A percentile compares a stretch with the other conserved stretches of the same genome.
These are phyloP conservation scores for Pleoardoris graminearum DNA, from an alignment of 2,329 filamentous ascomycete genomes.

Conservation along the genomic window DNA sequence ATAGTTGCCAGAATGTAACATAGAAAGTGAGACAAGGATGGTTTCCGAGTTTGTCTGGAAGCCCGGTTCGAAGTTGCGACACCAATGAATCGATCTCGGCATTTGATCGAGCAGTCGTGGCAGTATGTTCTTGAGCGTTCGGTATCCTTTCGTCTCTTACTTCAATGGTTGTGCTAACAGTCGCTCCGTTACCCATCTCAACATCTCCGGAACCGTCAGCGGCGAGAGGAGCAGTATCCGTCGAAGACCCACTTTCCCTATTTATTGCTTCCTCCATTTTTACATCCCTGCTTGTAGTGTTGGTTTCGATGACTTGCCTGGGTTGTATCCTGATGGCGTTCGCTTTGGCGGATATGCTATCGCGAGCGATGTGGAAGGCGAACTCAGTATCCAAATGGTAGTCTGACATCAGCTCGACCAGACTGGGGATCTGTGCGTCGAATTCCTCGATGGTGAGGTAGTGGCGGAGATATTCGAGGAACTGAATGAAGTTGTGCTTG, in stretches of 20 bases:
- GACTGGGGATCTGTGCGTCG: conserved; percentile 73
- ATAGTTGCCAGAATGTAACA: conserved; percentile 88
- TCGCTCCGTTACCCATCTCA: conserved; percentile 46
- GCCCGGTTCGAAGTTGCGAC: conserved; percentile 63
- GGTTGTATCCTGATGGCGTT: conserved; percentile 42
- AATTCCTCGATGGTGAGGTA: conserved; percentile 78
- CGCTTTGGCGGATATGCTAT: conserved; percentile 61
- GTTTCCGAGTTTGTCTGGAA: conserved; percentile 67
- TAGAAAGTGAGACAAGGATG: conserved; percentile 81
- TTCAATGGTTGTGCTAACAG: conserved; percentile 4
- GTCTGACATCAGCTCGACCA: conserved; percentile 72
- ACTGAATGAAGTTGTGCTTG: conserved; percentile 82
- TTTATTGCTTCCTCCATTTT: conserved; percentile 27
- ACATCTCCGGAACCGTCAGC: conserved; percentile 32
- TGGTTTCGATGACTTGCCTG: conserved; percentile 10
- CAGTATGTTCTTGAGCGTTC: conserved; percentile 3
- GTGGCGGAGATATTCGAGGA: conserved; percentile 82
- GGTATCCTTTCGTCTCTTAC: not conserved
- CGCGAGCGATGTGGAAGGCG: conserved; percentile 81
- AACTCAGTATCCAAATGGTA: conserved; percentile 79
- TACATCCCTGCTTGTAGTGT: conserved; percentile 57
- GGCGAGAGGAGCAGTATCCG: conserved; percentile 7
- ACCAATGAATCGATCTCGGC: conserved; percentile 76
- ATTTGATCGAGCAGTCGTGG: conserved; percentile 51
- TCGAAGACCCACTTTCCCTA: conserved; percentile 10